Evolutionary conservation across 1,284 basidiomycete species (phyloP).

Genomic region (Sphagnurus paluster): DNA sequence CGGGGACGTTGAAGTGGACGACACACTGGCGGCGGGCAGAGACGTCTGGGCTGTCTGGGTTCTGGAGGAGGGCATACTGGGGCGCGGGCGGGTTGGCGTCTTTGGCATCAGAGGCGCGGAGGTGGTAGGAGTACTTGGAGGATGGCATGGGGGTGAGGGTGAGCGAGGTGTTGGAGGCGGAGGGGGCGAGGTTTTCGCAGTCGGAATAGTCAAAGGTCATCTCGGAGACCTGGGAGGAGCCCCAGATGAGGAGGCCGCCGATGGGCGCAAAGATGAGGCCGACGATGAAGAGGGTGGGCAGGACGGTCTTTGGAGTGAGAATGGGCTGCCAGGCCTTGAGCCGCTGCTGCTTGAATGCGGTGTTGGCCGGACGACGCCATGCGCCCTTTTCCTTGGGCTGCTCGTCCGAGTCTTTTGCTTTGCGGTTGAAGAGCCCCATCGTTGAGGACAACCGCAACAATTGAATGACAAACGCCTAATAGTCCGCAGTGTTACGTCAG

Average conservation of each 20-base stretch:
- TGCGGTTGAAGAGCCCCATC: conserved; percentile 64
- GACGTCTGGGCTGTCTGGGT: conserved; percentile 45
- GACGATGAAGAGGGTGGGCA: conserved; percentile 95
- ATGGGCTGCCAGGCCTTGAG: conserved; percentile 99
- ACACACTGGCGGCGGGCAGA: conserved; percentile 63
- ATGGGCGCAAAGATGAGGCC: conserved; percentile 96
- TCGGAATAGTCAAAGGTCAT: conserved; percentile 96
- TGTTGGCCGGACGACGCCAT: conserved; percentile 90
- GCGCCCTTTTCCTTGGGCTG: conserved; percentile 55
- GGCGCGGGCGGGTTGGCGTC: conserved; percentile 50
- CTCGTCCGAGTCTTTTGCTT: conserved; percentile 36
- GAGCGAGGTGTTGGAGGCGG: conserved; percentile 35
- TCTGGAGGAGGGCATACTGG: conserved; percentile 67
- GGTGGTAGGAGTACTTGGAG: conserved; percentile 71
- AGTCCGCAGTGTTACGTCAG: no score
- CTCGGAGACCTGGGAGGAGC: conserved; percentile 80
- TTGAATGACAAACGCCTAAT: no score
- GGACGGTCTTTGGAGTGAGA: conserved; percentile 94
- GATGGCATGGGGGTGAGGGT: conserved; percentile 58
- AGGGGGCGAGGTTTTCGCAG: conserved; percentile 72
- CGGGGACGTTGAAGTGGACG: conserved; percentile 82
- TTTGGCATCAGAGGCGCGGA: conserved; percentile 52
- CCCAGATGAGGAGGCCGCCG: conserved; percentile 93
- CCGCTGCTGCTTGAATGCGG: conserved; percentile 99
- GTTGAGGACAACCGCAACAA: no score